A percentile compares a stretch with the other conserved stretches of the same genome.
Evolutionary conservation across 768 basidiomycete species (phyloP).

Genomic region (Leccinum boreale): DNA sequence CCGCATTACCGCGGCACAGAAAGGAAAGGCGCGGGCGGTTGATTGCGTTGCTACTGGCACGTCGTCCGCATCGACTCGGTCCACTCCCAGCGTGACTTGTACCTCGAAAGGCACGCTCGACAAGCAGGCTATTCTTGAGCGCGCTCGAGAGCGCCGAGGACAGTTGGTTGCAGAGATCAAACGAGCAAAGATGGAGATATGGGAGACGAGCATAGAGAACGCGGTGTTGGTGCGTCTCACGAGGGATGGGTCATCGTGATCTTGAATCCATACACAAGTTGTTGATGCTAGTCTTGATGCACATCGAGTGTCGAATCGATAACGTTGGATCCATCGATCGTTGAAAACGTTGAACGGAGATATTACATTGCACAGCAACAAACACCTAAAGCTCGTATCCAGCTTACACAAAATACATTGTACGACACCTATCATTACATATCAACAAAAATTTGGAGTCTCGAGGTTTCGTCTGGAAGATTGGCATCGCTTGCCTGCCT

Average conservation of each 20-base stretch:
- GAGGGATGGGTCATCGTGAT: constrained; percentile 27
- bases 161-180: constrained; percentile 55
- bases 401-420: constrained; percentile 24
- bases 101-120: constrained; percentile 13
- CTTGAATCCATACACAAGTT: neutral
- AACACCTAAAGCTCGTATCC: constrained; percentile 7
- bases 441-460: constrained; percentile 12
- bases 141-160: constrained; percentile 51
- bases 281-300: neutral
- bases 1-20: constrained; percentile 1
- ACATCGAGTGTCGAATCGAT: neutral
- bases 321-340: neutral
- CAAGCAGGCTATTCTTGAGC: constrained; percentile 46
- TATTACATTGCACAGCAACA: neutral
- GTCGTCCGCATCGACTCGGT: neutral
- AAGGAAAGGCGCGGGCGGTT: constrained; percentile 18
- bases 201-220: constrained; percentile 72
- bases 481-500: constrained; percentile 12
- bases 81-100: neutral
- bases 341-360: neutral
- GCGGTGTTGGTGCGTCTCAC: constrained; percentile 53
- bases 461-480: constrained; percentile 10
- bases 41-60: neutral
- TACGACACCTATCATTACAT: constrained; percentile 2
- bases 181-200: constrained; percentile 60